Evolutionary conservation across 768 basidiomycete species (phyloP).

Genomic region (Termitomyces sp.): DNA sequence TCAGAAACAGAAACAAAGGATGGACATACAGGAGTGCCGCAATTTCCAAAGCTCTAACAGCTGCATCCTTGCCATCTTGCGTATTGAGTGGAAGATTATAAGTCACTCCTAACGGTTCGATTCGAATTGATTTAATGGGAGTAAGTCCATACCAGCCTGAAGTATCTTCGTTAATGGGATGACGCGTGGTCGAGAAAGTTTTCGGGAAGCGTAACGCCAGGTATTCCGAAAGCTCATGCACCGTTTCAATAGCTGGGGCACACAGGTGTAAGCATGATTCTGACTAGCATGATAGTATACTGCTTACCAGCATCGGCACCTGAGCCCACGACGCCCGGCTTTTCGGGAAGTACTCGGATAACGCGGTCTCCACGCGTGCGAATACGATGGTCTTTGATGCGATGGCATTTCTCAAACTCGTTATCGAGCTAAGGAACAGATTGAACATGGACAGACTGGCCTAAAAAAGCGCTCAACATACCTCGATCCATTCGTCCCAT

Average conservation of each 20-base stretch:
- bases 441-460: background rate
- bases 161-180: constrained; percentile 18
- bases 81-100: constrained; percentile 45
- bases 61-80: constrained; percentile 28
- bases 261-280: background rate
- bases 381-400: constrained; percentile 56
- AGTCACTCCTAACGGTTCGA: constrained; percentile 43
- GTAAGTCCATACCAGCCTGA: constrained; percentile 41
- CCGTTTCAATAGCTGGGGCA: constrained; percentile 54
- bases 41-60: constrained; percentile 56
- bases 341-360: constrained; percentile 46
- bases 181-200: constrained; percentile 49
- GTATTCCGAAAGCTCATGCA: constrained; percentile 67
- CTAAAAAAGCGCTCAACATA: constrained; percentile 20
- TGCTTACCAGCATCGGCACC: constrained; percentile 34
- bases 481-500: constrained; percentile 75
- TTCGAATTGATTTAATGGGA: constrained; percentile 48
- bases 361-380: constrained; percentile 43
- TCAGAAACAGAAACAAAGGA: background rate
- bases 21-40: constrained; percentile 59
- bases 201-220: constrained; percentile 58
- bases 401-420: constrained; percentile 49
- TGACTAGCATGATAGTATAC: background rate
- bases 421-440: constrained; percentile 48
- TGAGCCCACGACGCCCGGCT: constrained; percentile 34